Conservation (phyloP, 768 basidiomycete species). For the Tricholoma sp. region DNA sequence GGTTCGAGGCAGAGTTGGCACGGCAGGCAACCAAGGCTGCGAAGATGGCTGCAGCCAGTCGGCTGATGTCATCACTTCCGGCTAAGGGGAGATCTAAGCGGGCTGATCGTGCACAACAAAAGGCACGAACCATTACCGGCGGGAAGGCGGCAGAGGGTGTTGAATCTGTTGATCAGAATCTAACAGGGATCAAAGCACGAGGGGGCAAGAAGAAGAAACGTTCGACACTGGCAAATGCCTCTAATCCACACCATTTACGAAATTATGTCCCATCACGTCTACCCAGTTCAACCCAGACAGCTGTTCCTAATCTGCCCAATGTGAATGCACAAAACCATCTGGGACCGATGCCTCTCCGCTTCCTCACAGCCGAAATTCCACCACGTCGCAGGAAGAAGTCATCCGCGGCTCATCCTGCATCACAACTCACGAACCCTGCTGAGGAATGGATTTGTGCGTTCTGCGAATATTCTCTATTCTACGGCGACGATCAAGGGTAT, state of each 20-base stretch:
- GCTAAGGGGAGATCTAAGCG: constrained; percentile 22
- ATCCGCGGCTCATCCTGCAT: constrained; percentile 7
- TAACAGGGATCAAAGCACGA: constrained; percentile 25
- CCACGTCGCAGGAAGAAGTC: constrained; percentile 28
- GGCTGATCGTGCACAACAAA: constrained; percentile 19
- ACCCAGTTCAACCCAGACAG: constrained; percentile 40
- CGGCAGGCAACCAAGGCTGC: constrained; percentile 62
- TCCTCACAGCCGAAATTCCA: constrained; percentile 65
- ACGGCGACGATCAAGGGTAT: constrained; percentile 71
- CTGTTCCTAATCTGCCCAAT: constrained; percentile 27
- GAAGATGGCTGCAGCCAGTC: constrained; percentile 41
- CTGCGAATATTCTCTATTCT: constrained; percentile 92
- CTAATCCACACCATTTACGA: constrained; percentile 91
- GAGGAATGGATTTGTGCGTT: constrained; percentile 95
- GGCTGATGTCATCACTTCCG: constrained; percentile 22
- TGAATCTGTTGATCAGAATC: constrained; percentile 35
- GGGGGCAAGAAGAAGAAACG: constrained; percentile 88
- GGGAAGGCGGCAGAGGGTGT: constrained; percentile 26
- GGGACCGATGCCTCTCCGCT: constrained; percentile 58
- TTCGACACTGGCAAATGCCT: constrained; percentile 83
- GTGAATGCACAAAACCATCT: constrained; percentile 43
- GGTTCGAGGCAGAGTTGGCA: constrained; percentile 71
- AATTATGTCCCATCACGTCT: constrained; percentile 90
- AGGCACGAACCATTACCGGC: constrained; percentile 28
- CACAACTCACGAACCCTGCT: constrained; percentile 45